Evolutionary conservation across 2,329 filamentous ascomycete species (phyloP).

Genomic region (Cytospora mali): DNA sequence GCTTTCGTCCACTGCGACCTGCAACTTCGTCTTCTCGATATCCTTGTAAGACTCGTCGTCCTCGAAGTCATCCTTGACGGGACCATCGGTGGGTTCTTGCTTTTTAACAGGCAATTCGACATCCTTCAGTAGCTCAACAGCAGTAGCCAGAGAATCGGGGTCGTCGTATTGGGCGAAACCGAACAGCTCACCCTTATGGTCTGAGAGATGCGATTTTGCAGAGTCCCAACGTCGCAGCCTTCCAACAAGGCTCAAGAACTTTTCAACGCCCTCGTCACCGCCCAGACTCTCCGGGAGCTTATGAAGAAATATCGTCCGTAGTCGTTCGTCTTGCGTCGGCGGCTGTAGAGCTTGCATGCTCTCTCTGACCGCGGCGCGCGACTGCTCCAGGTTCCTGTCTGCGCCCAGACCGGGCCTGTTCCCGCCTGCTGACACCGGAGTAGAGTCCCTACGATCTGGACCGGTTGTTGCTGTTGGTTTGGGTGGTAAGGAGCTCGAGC

Average conservation of each 20-base stretch:
- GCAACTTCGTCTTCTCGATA: conserved; percentile 70
- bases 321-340: conserved; percentile 85
- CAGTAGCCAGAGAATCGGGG: conserved; percentile 80
- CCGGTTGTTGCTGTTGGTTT: conserved; percentile 54
- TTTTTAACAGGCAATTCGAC: conserved; percentile 80
- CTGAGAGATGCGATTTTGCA: conserved; percentile 59
- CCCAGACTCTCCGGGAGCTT: conserved; percentile 79
- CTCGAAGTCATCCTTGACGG: conserved; percentile 39
- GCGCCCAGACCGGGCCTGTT: conserved; percentile 55
- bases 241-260: conserved; percentile 75
- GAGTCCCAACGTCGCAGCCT: conserved; percentile 84
- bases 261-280: conserved; percentile 77
- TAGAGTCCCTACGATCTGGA: conserved; percentile 50
- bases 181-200: conserved; percentile 82
- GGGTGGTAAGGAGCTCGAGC: conserved; percentile 64
- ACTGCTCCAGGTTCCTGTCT: conserved; percentile 68
- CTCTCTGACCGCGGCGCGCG: conserved; percentile 68
- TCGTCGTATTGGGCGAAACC: conserved; percentile 97
- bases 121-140: conserved; percentile 81
- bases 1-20: conserved; percentile 78
- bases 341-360: conserved; percentile 73
- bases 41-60: conserved; percentile 51
- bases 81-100: conserved; percentile 57
- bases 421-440: conserved; percentile 42
- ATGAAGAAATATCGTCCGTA: conserved; percentile 87